phyloP scores from a whole-genome alignment of 352 stramenopile genomes.

The Pythium sukuiense region DNA sequence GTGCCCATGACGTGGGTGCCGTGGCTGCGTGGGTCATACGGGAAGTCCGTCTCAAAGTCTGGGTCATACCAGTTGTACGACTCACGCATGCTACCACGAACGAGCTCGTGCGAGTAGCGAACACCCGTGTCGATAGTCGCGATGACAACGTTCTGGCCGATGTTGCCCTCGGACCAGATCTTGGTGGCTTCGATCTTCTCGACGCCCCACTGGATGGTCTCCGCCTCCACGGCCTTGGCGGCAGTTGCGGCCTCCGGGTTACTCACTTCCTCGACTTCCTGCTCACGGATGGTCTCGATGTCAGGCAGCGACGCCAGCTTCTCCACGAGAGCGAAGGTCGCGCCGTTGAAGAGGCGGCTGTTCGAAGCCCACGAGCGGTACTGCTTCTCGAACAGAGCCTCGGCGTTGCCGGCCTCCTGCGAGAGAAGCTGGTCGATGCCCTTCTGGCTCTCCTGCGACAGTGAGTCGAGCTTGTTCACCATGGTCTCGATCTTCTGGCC shows the following conservation, averaged over 20 bases:
- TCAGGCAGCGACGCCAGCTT: background rate
- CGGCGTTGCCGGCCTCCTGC: background rate
- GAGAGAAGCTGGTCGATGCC: slow-evolving; percentile 4
- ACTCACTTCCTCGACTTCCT: background rate
- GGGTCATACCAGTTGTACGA: slow-evolving; percentile 6
- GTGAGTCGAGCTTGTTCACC: background rate
- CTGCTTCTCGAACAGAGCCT: background rate
- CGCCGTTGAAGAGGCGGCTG: slow-evolving; percentile 1
- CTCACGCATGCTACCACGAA: background rate
- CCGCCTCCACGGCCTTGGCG: background rate
- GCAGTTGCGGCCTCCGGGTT: background rate
- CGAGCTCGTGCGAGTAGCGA: background rate
- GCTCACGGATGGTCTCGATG: background rate
- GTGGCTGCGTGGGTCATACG: background rate
- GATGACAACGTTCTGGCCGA: slow-evolving; percentile 4
- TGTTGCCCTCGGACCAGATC: background rate
- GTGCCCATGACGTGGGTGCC: slow-evolving; percentile 1
- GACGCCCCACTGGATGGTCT: slow-evolving; percentile 4
- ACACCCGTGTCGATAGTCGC: background rate
- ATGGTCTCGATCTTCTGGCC: slow-evolving; percentile 5
- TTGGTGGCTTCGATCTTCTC: background rate
- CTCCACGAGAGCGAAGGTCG: slow-evolving; percentile 1
- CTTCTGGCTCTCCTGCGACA: slow-evolving; percentile 4
- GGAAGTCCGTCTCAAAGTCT: background rate
- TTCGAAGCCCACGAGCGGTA: slow-evolving; percentile 2